These are phyloP conservation scores for Streptanthus diversifolius DNA, from an alignment of 345 rosid genomes.

Conservation along the genomic window DNA sequence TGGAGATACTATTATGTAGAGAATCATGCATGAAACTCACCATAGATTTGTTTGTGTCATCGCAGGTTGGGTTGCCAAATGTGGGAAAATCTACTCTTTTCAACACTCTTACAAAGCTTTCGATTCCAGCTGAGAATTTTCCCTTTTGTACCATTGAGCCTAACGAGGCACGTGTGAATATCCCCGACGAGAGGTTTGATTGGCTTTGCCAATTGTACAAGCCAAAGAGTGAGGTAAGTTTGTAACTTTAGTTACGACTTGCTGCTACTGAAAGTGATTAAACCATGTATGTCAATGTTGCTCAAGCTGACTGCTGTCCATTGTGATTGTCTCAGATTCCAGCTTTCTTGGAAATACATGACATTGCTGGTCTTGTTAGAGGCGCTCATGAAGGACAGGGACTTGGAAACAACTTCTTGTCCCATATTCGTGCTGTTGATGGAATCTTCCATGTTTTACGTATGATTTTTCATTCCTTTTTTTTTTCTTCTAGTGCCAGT, in stretches of 20 bases:
- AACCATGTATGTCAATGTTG: neutral
- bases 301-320: neutral
- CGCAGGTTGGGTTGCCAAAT: conserved; percentile 92
- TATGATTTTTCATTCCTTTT: conserved; percentile 31
- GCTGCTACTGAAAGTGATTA: neutral
- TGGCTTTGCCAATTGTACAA: conserved; percentile 85
- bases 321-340: conserved; percentile 51
- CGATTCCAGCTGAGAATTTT: conserved; percentile 97
- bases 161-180: conserved; percentile 84
- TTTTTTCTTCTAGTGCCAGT: neutral
- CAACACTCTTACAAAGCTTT: conserved; percentile 87
- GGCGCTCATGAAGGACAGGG: conserved; percentile 99
- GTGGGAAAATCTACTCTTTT: conserved; percentile 97
- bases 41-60: neutral
- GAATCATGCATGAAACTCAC: neutral
- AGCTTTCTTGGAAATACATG: conserved; percentile 95
- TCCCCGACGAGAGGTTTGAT: conserved; percentile 91
- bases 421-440: conserved; percentile 98
- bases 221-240: conserved; percentile 76
- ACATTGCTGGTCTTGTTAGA: conserved; percentile 92
- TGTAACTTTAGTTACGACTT: neutral
- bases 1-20: neutral
- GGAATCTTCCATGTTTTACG: conserved; percentile 97
- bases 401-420: conserved; percentile 89
- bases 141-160: conserved; percentile 98